Base-by-base conservation (phyloP, 768 basidiomycete genomes). In the Amanita phalloides region DNA sequence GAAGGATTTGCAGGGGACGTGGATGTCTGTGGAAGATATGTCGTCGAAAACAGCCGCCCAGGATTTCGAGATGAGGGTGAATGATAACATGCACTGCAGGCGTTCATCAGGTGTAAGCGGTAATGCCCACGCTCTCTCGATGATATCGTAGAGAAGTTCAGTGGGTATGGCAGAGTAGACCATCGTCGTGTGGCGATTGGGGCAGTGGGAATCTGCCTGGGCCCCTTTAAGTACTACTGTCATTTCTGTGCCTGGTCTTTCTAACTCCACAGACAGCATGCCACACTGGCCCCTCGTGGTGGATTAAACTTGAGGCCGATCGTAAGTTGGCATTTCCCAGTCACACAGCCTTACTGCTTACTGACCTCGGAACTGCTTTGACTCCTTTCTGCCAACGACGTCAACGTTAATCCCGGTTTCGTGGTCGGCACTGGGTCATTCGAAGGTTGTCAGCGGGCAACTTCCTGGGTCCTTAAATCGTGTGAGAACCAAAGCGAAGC, bases 1-100 rank as follows among this genome's bases (percentile, higher is more conserved):
- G 43, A 37, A 52, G 13, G 33, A 52, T 37, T 45, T 45, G 51
- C 43, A 52, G 30, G 51, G 51, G 26, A 52, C 35, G 51, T 52
- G 51, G 33, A 52, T n/a, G 25, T 45, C 41, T 2, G 4, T 13
- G 2, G 43, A 45, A 11, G 30, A 52, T 4, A 52, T 6, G n/a
- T 45, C 35, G 23, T 45, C 33, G n/a, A 44, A 52, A 3, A 52
- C 32, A 2, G 23, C 35, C 6, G 51, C 20, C 43, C 51, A 52
- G 5, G 33, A 33, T 45, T 41, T 51, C 2, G 50, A 51, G 6
- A 51, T 33, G 8, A 33, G 32, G 9, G 32, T 51, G 17, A 23
- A 44, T 13, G 42, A 11, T 6, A 20, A 13, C 50, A 51, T 51
- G 43, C 23, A 23, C 2, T 45, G 43, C 4, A 52, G 11, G 20